Conservation (phyloP, 306 rosid genomes). For the Arachis stenosperma region DNA sequence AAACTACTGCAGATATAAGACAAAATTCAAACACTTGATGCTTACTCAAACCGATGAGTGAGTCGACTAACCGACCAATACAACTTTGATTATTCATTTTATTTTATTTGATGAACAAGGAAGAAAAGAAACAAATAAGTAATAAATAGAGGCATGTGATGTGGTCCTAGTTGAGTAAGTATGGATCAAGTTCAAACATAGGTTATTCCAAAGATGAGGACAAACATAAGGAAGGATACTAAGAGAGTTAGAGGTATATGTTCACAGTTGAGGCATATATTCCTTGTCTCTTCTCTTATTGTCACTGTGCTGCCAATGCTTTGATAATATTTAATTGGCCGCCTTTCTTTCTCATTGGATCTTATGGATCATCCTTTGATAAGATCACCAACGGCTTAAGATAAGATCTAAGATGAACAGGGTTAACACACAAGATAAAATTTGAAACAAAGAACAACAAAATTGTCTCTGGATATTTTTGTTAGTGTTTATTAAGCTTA, state of each 20-base stretch:
- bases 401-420: slow-evolving; percentile 32
- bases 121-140: background rate
- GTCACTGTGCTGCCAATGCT: slow-evolving; percentile 32
- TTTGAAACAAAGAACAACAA: too few relatives aligned
- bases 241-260: slow-evolving; percentile 7
- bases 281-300: slow-evolving; percentile 31
- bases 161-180: slow-evolving; percentile 49
- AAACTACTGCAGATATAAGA: too few relatives aligned
- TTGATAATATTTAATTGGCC: slow-evolving; percentile 18
- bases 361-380: slow-evolving; percentile 31
- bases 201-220: slow-evolving; percentile 39
- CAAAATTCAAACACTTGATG: too few relatives aligned
- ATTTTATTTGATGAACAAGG: background rate
- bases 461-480: too few relatives aligned
- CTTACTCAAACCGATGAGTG: too few relatives aligned
- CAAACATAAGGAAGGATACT: slow-evolving; percentile 21
- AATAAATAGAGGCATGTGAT: slow-evolving; percentile 27
- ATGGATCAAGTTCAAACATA: slow-evolving; percentile 33
- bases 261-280: slow-evolving; percentile 25
- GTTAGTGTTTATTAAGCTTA: too few relatives aligned
- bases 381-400: slow-evolving; percentile 38
- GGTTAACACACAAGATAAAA: too few relatives aligned
- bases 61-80: too few relatives aligned
- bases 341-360: slow-evolving; percentile 32
- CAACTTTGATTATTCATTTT: too few relatives aligned